Conservation (phyloP, 1,284 basidiomycete genomes). For the Rhizoctonia solani region DNA sequence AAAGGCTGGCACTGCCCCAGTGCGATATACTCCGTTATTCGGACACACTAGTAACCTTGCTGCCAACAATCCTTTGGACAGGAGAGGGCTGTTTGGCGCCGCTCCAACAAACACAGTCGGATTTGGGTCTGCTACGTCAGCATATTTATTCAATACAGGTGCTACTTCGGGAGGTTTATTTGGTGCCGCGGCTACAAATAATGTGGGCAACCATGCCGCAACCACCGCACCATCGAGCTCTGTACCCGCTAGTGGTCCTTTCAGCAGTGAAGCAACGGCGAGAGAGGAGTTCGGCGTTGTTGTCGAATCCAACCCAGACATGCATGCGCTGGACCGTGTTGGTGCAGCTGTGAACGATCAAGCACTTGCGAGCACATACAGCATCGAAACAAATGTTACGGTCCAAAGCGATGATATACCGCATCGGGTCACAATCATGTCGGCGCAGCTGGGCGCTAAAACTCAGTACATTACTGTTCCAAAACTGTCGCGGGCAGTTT, state of each 20-base stretch:
- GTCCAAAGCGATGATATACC: slow-evolving; percentile 34
- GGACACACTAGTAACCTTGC: too few species aligned
- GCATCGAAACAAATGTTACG: slow-evolving; percentile 35
- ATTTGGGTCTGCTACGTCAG: too few species aligned
- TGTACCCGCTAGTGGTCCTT: background rate
- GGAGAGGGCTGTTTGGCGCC: too few species aligned
- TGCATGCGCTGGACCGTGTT: slow-evolving; percentile 3
- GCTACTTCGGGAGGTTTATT: too few species aligned
- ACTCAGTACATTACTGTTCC: slow-evolving; percentile 38
- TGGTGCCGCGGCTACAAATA: too few species aligned
- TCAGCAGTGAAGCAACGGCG: background rate
- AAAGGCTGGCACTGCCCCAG: background rate
- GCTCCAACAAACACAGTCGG: too few species aligned
- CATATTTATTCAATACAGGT: too few species aligned
- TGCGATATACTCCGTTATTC: background rate
- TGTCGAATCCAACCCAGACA: slow-evolving; percentile 4
- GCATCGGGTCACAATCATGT: slow-evolving; percentile 38
- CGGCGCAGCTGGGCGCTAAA: slow-evolving; percentile 34
- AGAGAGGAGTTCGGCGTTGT: too few species aligned
- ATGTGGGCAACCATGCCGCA: too few species aligned
- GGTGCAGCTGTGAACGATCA: slow-evolving; percentile 32
- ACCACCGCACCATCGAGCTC: too few species aligned
- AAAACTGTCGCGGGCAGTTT: slow-evolving; percentile 25
- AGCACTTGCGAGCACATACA: slow-evolving; percentile 33
- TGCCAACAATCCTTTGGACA: too few species aligned